Evolutionary conservation across 2,329 filamentous ascomycete species (phyloP).

Genomic region (Trichoderma gracile): DNA sequence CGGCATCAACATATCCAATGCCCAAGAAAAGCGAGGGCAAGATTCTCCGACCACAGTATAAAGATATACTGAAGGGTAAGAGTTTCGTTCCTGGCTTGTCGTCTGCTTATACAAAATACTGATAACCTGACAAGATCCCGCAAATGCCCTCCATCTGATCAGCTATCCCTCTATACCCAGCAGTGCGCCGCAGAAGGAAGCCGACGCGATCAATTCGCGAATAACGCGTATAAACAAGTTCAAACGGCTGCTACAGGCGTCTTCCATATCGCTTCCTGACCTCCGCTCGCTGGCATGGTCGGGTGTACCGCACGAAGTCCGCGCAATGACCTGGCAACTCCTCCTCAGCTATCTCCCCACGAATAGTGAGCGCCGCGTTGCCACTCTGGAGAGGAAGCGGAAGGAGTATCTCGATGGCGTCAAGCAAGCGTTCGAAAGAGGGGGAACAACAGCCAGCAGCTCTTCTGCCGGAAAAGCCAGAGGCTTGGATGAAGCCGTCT

Average conservation of each 20-base stretch:
- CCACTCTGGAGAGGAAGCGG: constrained; percentile 87
- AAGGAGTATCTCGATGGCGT: constrained; percentile 97
- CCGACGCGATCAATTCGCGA: constrained; percentile 80
- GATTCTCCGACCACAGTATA: constrained; percentile 94
- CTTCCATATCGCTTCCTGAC: constrained; percentile 81
- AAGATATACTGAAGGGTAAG: constrained; percentile 80
- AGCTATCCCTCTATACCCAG: constrained; percentile 75
- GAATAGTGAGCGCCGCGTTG: constrained; percentile 89
- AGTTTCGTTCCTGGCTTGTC: background rate
- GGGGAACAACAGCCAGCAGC: constrained; percentile 47
- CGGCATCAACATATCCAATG: constrained; percentile 78
- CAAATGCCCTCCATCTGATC: constrained; percentile 92
- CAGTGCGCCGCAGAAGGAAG: constrained; percentile 77
- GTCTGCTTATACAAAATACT: background rate
- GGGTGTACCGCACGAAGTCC: constrained; percentile 89
- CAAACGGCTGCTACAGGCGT: constrained; percentile 91
- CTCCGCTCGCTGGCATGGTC: constrained; percentile 89
- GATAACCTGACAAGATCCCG: constrained; percentile 60
- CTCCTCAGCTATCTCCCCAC: constrained; percentile 93
- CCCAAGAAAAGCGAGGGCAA: constrained; percentile 91
- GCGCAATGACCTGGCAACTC: constrained; percentile 98
- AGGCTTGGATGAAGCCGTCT: constrained; percentile 93
- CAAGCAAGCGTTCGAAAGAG: constrained; percentile 67
- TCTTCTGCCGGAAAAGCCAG: constrained; percentile 49
- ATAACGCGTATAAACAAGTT: constrained; percentile 98